phyloP scores from a whole-genome alignment of 2,329 filamentous ascomycete species.

The Calonectria montana region DNA sequence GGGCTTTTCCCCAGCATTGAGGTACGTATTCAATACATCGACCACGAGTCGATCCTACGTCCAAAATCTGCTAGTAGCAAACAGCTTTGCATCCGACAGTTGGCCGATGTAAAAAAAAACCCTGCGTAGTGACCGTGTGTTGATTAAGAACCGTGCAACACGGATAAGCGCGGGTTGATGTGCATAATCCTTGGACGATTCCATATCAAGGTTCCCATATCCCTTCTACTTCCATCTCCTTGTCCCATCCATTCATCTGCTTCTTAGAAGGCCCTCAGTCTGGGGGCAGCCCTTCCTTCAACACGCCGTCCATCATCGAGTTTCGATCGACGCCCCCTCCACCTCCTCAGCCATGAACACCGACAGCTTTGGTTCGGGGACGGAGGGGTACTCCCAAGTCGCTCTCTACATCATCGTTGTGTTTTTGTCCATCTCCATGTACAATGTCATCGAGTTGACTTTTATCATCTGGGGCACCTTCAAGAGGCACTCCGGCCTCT shows the following conservation, averaged over 20 bases:
- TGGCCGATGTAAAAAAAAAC: not conserved
- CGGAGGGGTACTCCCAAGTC: constrained; percentile 31
- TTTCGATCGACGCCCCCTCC: not conserved
- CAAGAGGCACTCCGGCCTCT: constrained; percentile 48
- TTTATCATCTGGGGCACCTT: constrained; percentile 52
- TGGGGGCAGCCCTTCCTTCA: not conserved
- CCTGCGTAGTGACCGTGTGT: not conserved
- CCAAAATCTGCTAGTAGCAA: not conserved
- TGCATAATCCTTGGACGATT: not conserved
- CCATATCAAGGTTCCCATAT: not conserved
- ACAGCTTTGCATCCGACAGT: not conserved
- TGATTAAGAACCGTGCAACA: not conserved
- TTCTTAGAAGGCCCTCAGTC: not conserved
- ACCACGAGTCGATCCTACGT: not conserved
- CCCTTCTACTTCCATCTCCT: not conserved
- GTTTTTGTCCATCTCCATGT: constrained; percentile 47
- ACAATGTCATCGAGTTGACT: constrained; percentile 51
- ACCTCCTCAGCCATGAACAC: constrained; percentile 20
- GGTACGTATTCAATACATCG: not conserved
- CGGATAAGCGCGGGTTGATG: not conserved
- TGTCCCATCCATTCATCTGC: not conserved
- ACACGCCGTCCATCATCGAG: not conserved
- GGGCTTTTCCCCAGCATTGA: not conserved
- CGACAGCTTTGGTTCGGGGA: constrained; percentile 38
- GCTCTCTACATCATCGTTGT: constrained; percentile 42